Evolutionary conservation across 106 monocot species (phyloP), one percentile per base, ranked within the genome.

Genomic region (Vanilla planifolia): DNA sequence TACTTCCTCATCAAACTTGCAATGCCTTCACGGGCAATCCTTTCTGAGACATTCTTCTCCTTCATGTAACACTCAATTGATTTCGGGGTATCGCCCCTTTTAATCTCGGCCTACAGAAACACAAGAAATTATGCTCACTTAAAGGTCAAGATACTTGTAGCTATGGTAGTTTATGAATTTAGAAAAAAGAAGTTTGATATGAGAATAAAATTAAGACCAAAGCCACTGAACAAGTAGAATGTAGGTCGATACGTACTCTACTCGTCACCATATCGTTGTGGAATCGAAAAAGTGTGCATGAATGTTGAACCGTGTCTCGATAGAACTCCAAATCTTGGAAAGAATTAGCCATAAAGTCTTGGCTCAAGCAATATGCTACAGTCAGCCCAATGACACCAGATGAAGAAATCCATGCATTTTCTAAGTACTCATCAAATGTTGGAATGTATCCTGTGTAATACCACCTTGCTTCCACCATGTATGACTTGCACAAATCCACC

Each of bases 381-480:
- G 41, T 33, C 10, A 55, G 8, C 1, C 24, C 8, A 24, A 3
- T 6, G 24, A 50, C 3, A 1, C 8, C 24, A 23, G 9, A 50
- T 24, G 21, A n/a, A n/a, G 50, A 6, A 8, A 50, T 43, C 34
- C 53, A 52, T 15, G 33, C 67, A 57, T 75, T 75, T 1, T 56
- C 32, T 8, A 69, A 8, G 25, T 75, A 75, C 28, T 75, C 75
- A 13, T 75, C n/a, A 0, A 69, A 26, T 0, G 40, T 48, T 15
- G 75, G 64, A 42, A 15, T 43, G 60, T 64, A 64, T 29, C 64
- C 14, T 15, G 4, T 10, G 10, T 59, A 27, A 35, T 39, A 57
- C 75, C 75, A 76, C 11, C 41, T 69, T 41, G 75, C 75, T 42
- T 76, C 75, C 23, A 59, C 26, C 11, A 76, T 29, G 44, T 63